Conservation (phyloP, 1,284 basidiomycete genomes). For the Ceraceosorus bombacis region DNA sequence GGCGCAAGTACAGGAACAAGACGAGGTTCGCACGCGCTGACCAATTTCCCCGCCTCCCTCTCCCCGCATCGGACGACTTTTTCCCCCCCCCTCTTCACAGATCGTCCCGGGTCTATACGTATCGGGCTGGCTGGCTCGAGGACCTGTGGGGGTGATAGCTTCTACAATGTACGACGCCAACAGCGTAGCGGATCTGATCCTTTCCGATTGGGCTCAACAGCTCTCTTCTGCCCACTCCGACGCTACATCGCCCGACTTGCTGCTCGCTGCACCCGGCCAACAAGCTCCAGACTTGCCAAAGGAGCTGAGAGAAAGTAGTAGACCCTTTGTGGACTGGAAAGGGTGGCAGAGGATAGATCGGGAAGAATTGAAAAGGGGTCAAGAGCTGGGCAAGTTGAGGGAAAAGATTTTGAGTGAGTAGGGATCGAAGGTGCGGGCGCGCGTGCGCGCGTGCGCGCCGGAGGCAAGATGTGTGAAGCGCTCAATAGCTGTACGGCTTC, state of each 20-base stretch:
- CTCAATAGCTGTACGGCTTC: neutral
- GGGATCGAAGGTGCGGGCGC: too few relatives aligned
- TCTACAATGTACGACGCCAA: slow-evolving; percentile 92
- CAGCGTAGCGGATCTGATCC: slow-evolving; percentile 63
- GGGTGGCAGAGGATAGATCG: slow-evolving; percentile 65
- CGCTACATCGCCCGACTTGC: neutral
- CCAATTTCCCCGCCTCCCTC: neutral
- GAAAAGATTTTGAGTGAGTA: slow-evolving; percentile 58
- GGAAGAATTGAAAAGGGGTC: slow-evolving; percentile 61
- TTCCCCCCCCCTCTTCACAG: slow-evolving; percentile 10
- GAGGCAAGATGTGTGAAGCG: slow-evolving; percentile 10
- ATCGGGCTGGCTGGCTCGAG: slow-evolving; percentile 86
- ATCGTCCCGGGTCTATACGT: slow-evolving; percentile 66
- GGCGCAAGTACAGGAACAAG: neutral
- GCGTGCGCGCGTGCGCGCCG: too few relatives aligned
- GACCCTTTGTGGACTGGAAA: slow-evolving; percentile 56
- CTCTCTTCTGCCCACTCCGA: neutral
- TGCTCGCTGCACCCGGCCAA: neutral
- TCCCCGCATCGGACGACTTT: neutral
- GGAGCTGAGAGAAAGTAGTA: slow-evolving; percentile 3
- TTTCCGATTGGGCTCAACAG: slow-evolving; percentile 53
- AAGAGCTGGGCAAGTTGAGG: slow-evolving; percentile 61
- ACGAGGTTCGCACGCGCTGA: neutral
- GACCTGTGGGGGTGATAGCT: slow-evolving; percentile 85
- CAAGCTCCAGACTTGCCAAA: slow-evolving; percentile 11